phyloP scores from a whole-genome alignment of 495 filamentous ascomycete genomes.

The Neurospora sp. region DNA sequence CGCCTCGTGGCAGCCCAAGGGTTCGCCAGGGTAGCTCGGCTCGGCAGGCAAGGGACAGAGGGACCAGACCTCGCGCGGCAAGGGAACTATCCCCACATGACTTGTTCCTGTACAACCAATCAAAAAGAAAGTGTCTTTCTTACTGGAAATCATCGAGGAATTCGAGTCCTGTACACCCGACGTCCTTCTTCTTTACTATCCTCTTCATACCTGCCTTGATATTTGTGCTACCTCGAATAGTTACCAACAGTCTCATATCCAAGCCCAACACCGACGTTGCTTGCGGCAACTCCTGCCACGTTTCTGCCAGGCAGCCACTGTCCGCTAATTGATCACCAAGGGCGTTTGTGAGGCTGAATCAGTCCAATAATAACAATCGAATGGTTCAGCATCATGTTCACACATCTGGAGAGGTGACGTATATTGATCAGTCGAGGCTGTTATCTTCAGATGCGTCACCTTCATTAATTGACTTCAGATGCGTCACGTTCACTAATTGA shows the following conservation, averaged over 20 bases:
- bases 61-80: not conserved
- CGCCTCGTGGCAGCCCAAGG: not conserved
- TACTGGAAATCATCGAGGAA: not conserved
- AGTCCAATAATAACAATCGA: not conserved
- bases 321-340: not conserved
- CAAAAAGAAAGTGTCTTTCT: not conserved
- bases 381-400: not conserved
- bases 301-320: not conserved
- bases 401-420: not conserved
- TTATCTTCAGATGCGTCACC: too few species aligned
- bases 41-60: not conserved
- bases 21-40: not conserved
- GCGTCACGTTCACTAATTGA: too few species aligned
- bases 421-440: not conserved
- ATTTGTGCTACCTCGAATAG: not conserved
- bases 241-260: not conserved
- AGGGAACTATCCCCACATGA: not conserved
- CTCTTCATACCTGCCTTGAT: not conserved
- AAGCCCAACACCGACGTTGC: not conserved
- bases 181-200: not conserved
- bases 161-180: not conserved
- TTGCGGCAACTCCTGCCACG: not conserved
- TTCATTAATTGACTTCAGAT: too few species aligned
- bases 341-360: not conserved
- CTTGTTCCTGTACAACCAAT: not conserved